Base-by-base conservation (phyloP, 805 yeast species). In the Nematodospora valgi region DNA sequence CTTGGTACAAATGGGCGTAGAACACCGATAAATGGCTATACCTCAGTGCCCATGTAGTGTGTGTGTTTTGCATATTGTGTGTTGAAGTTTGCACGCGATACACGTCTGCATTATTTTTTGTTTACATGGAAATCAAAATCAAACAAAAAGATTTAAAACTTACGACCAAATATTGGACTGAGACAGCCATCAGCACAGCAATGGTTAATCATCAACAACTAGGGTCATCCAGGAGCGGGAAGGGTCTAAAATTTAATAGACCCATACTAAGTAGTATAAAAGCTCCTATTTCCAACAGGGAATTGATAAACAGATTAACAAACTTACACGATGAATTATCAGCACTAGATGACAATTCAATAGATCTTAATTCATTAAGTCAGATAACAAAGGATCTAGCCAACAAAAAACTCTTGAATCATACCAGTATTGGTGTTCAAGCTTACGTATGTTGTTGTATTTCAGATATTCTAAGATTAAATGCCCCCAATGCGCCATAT, bases 401-500 rank as follows among this genome's bases (percentile, higher is more conserved):
- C 11, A 75, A 74, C 47, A 72, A 69, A 38, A 85, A 82, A 46
- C 59, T 86, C 10, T 40, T 83, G 2, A 64, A 61, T 23, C 82
- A 80, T 49, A 68, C 75, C 32, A 86, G 86, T 49, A 39, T 54
- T 3, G 93, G 91, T 4, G 78, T 88, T 6, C 82, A 79, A 44
- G 77, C 89, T 0, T 76, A 68, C 39, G 73, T 73, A 1, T 79
- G 93, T 6, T 82, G 94, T 49, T 80, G 93, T 43, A 43, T 87
- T 6, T 70, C 87, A 5, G 95, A 88, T 52, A 65, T 89, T 7
- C 58, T 88, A 27, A 67, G 95, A 39, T 56, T 89, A 11, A 82
- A 72, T 49, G 96, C 95, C 0, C 96, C 96, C 0, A 86, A 88
- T 52, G 95, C 96, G 5, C 96, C 97, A 4, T 88, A 73, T 56